Conservation (phyloP, 2,329 filamentous ascomycete genomes). For the Penicillium frequentans region DNA sequence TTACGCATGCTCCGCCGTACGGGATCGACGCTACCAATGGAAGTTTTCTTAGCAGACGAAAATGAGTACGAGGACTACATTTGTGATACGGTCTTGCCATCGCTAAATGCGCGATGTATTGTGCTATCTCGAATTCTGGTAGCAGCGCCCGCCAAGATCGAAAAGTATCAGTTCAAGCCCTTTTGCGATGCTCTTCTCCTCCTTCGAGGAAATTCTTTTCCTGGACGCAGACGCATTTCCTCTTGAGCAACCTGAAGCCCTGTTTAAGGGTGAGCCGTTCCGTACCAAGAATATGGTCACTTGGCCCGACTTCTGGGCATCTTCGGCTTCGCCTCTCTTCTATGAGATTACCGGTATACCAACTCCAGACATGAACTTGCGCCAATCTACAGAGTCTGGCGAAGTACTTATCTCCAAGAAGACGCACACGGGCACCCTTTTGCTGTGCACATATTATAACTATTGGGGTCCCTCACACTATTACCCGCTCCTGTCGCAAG, state of each 20-base stretch:
- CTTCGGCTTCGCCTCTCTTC: conserved; percentile 44
- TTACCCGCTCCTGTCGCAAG: conserved; percentile 44
- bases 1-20: conserved; percentile 47
- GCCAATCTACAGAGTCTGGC: conserved; percentile 50
- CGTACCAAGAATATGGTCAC: conserved; percentile 37
- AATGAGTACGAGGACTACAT: conserved; percentile 44
- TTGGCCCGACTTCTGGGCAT: conserved; percentile 41
- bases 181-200: conserved; percentile 51
- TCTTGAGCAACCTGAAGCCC: conserved; percentile 40
- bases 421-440: conserved; percentile 47
- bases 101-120: conserved; percentile 45
- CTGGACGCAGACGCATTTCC: conserved; percentile 52
- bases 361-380: conserved; percentile 30
- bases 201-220: conserved; percentile 51
- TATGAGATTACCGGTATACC: conserved; percentile 45
- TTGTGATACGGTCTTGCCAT: conserved; percentile 45
- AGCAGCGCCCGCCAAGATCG: conserved; percentile 32
- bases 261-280: conserved; percentile 47
- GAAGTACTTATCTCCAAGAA: conserved; percentile 52
- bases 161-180: conserved; percentile 50
- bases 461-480: conserved; percentile 54
- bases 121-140: conserved; percentile 46
- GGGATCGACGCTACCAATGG: conserved; percentile 45
- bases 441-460: conserved; percentile 58
- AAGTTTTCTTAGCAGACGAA: conserved; percentile 46